Conservation (phyloP, 164 flowering plant species). For the Annona squamosa region DNA sequence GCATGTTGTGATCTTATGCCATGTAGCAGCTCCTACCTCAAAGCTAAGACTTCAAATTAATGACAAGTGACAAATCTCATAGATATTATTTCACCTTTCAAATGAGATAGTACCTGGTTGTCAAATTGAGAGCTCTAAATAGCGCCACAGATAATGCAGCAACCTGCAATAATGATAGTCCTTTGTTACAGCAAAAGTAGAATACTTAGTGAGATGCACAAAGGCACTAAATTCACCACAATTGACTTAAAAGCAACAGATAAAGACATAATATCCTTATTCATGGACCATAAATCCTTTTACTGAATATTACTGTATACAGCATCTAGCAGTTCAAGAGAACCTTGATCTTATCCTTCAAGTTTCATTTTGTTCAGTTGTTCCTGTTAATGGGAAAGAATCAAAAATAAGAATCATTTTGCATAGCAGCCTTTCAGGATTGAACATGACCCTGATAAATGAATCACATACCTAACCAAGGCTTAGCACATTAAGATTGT, state of each 20-base stretch:
- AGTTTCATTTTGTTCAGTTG: too few species aligned
- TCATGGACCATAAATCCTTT: background rate
- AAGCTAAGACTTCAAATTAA: background rate
- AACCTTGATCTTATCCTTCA: too few species aligned
- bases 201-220: background rate
- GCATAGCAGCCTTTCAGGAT: background rate
- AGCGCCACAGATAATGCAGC: constrained; percentile 84
- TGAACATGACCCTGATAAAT: background rate
- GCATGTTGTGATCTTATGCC: background rate
- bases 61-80: background rate
- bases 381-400: too few species aligned
- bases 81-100: background rate
- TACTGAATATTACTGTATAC: background rate
- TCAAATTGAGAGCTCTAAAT: constrained; percentile 75
- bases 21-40: background rate
- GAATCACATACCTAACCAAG: background rate
- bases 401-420: too few species aligned
- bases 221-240: background rate
- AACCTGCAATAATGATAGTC: constrained; percentile 46
- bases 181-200: background rate
- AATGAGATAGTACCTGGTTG: constrained; percentile 49
- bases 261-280: too few species aligned
- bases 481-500: background rate
- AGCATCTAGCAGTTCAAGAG: too few species aligned
- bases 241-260: too few species aligned